Base-by-base conservation (phyloP, 176 grass and related monocot genomes). In the Rhynchospora breviuscula region DNA sequence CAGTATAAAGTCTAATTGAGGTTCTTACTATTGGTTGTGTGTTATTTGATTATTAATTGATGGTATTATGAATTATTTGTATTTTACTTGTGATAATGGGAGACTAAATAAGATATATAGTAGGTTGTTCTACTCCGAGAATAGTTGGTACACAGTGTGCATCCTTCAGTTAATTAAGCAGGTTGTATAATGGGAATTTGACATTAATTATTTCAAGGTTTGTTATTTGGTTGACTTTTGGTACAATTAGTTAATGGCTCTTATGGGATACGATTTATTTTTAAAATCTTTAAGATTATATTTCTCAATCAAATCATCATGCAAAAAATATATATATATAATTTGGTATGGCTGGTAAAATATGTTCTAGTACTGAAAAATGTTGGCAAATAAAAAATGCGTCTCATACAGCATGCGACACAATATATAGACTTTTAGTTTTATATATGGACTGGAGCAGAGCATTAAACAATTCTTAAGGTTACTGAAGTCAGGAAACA, bases 61-160 rank as follows among this genome's bases (percentile, higher is more conserved):
- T 35, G 17, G 31, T 33, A 12, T 31, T 40, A 40, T 40, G 15
- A 18, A 68, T 0, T 79, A 29, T 17, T 79, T 79, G 51, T 58
- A 54, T 77, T 77, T 19, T 73, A 51, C 51, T 77, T 78, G 40
- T 58, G 74, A 65, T 78, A 78, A 78, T 78, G 22, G 57, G 74
- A 53, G 52, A 74, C 57, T 78, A 49, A 15, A 53, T 78, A 53
- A 53, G 19, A 78, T 56, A 57, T 53, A 26, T 78, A 14, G 26
- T 48, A 52, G 11, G 51, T n/a, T 79, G 51, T 79, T 59, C 51
- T 79, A 58, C 29, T 54, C 26, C 7, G 53, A 54, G 33, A 80
- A 80, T 78, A 78, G 10, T 78, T 78, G 49, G 49, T 78, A 31
- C 21, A 17, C 2, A 58, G 19, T 78, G 21, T 26, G 23, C 75